Conservation (phyloP, 768 basidiomycete species). For the Trametes elegans region DNA sequence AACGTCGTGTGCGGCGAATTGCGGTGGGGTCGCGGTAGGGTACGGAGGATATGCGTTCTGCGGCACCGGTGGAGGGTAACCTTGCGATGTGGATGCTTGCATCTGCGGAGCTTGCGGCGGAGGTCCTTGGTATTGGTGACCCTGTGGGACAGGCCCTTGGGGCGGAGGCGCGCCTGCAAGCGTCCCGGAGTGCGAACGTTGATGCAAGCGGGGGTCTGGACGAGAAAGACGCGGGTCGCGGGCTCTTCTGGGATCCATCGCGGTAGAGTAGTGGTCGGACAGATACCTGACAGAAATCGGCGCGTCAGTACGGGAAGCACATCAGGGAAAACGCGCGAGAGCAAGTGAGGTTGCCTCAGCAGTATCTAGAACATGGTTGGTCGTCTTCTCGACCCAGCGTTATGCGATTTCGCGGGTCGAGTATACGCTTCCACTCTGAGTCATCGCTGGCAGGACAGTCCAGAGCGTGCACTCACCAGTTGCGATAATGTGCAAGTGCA, state of each 20-base stretch:
- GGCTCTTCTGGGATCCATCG: slow-evolving; percentile 78
- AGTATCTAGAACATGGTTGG: slow-evolving; percentile 89
- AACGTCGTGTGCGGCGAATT: slow-evolving; percentile 22
- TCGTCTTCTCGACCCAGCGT: slow-evolving; percentile 71
- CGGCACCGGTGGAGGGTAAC: slow-evolving; percentile 10
- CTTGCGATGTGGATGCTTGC: slow-evolving; percentile 16
- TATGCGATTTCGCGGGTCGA: slow-evolving; percentile 49
- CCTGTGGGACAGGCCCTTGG: slow-evolving; percentile 8
- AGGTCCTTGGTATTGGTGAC: slow-evolving; percentile 6
- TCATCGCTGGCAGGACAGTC: slow-evolving; percentile 50
- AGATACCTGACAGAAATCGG: neutral
- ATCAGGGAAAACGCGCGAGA: neutral
- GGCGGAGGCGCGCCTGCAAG: slow-evolving; percentile 32
- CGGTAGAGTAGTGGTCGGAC: neutral
- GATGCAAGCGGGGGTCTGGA: slow-evolving; percentile 60
- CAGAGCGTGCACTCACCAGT: neutral
- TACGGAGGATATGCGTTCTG: slow-evolving; percentile 19
- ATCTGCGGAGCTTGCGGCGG: slow-evolving; percentile 6
- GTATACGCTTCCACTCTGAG: slow-evolving; percentile 89
- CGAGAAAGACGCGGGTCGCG: slow-evolving; percentile 80
- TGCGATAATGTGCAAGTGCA: neutral
- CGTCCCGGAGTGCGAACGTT: slow-evolving; percentile 39
- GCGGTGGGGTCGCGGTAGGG: slow-evolving; percentile 25
- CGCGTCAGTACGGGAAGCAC: neutral
- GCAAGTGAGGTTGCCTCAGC: slow-evolving; percentile 54